A percentile compares a stretch with the other conserved stretches of the same genome.
Evolutionary conservation across 306 rosid species (phyloP).

Genomic region (Corylus heterophylla): DNA sequence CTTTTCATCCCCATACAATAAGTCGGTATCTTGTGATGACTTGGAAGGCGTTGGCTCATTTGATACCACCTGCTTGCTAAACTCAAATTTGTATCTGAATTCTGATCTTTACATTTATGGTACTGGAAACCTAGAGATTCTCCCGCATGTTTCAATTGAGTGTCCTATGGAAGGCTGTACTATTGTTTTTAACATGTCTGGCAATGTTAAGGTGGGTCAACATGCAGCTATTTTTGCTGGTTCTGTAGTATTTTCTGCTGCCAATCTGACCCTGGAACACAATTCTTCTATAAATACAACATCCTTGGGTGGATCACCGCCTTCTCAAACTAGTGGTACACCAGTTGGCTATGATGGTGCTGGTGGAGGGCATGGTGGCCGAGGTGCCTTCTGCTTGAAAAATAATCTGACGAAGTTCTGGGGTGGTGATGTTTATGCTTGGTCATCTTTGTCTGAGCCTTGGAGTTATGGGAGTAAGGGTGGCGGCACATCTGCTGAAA

Average conservation of each 20-base stretch:
- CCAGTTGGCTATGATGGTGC: conserved; percentile 86
- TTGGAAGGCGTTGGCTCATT: conserved; percentile 93
- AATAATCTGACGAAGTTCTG: conserved; percentile 66
- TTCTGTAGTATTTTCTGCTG: conserved; percentile 73
- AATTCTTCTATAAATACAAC: conserved; percentile 73
- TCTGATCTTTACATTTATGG: conserved; percentile 71
- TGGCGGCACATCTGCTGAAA: conserved; percentile 60
- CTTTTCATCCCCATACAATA: conserved; percentile 37
- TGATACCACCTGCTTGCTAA: conserved; percentile 86
- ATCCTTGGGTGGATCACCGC: conserved; percentile 87
- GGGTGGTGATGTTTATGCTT: conserved; percentile 99
- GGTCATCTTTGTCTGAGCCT: conserved; percentile 84
- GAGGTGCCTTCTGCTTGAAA: conserved; percentile 94
- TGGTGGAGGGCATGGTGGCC: conserved; percentile 99
- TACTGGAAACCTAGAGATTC: conserved; percentile 91
- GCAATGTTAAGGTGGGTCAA: conserved; percentile 84
- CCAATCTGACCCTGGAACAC: conserved; percentile 71
- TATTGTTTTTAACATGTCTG: conserved; percentile 76
- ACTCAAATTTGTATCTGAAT: conserved; percentile 58
- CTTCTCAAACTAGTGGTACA: conserved; percentile 98
- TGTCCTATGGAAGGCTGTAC: conserved; percentile 82
- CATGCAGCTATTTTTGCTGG: conserved; percentile 74
- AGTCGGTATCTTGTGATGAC: conserved; percentile 73
- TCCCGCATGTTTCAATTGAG: conserved; percentile 65
- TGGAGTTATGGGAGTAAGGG: conserved; percentile 98